Percentiles rank a stretch among this genome's conserved stretches.
phyloP scores from a whole-genome alignment of 345 rosid species.

The Erodium maritimum region DNA sequence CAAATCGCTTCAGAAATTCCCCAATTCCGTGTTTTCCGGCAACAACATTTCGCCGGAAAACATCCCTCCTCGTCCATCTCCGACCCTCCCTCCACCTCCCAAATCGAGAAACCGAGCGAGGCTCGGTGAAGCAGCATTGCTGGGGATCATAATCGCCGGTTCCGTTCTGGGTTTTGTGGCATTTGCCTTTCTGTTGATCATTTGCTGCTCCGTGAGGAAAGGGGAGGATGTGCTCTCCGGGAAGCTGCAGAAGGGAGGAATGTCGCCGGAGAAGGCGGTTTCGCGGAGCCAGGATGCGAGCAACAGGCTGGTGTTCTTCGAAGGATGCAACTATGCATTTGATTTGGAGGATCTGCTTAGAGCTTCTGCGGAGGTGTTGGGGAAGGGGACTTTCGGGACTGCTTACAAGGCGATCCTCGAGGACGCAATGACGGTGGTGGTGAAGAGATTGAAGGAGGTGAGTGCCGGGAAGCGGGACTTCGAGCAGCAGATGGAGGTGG shows the following conservation, averaged over 20 bases:
- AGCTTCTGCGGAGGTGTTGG: constrained; percentile 97
- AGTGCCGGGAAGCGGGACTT: constrained; percentile 67
- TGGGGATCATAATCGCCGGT: constrained; percentile 34
- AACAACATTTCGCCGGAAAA: constrained; percentile 34
- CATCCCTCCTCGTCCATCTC: constrained; percentile 19
- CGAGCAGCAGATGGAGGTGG: constrained; percentile 89
- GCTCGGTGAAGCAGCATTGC: constrained; percentile 39
- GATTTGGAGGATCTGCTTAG: constrained; percentile 94
- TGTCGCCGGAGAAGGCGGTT: constrained; percentile 76
- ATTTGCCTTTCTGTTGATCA: constrained; percentile 33
- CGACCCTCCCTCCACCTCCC: constrained; percentile 19
- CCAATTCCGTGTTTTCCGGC: constrained; percentile 48
- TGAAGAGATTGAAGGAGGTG: constrained; percentile 80
- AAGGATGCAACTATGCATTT: constrained; percentile 79
- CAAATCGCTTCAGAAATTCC: constrained; percentile 43
- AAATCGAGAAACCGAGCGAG: constrained; percentile 16
- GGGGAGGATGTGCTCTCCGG: constrained; percentile 27
- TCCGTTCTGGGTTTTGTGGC: constrained; percentile 34
- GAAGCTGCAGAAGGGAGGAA: constrained; percentile 52
- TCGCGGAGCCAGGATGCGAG: constrained; percentile 70
- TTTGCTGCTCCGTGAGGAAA: constrained; percentile 46
- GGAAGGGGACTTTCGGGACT: constrained; percentile 88
- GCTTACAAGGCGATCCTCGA: constrained; percentile 75
- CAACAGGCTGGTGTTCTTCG: constrained; percentile 77
- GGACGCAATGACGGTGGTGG: constrained; percentile 72